These are phyloP conservation scores for Vigna angularis DNA, from an alignment of 306 rosid genomes.

Conservation along the genomic window DNA sequence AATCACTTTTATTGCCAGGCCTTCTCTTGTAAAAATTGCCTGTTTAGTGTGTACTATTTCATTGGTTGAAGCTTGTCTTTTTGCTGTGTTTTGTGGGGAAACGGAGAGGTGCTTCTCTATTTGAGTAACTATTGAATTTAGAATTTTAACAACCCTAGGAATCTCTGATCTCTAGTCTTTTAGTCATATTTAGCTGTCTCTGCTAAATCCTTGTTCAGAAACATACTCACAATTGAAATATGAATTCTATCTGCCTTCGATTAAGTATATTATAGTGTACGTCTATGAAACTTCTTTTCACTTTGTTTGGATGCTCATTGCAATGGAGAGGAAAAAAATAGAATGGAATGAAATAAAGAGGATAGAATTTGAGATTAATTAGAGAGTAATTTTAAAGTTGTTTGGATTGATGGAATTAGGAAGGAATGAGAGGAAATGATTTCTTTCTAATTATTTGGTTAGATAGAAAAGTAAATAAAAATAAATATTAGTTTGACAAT, in stretches of 20 bases:
- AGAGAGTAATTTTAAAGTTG: not conserved
- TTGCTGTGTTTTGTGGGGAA: not conserved
- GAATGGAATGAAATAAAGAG: not conserved
- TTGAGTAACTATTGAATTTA: constrained; percentile 13
- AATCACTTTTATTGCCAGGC: not conserved
- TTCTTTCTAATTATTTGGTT: no score
- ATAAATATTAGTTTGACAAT: no score
- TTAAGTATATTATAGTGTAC: not conserved
- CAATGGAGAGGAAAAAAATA: not conserved
- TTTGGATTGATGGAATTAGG: not conserved
- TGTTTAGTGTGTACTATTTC: not conserved
- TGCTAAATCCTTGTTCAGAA: not conserved
- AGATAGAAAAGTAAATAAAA: not conserved
- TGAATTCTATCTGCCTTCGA: not conserved
- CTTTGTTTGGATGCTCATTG: not conserved
- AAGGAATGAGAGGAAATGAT: not conserved
- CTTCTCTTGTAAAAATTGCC: not conserved
- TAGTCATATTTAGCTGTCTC: not conserved
- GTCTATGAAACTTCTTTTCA: not conserved
- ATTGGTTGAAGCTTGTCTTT: constrained; percentile 23
- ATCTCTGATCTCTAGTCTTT: not conserved
- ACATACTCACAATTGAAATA: not conserved
- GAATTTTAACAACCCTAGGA: not conserved
- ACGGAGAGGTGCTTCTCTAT: not conserved
- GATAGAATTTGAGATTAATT: not conserved